Base-by-base conservation (phyloP, 306 rosid species). In the Pyrus bretschneideri region DNA sequence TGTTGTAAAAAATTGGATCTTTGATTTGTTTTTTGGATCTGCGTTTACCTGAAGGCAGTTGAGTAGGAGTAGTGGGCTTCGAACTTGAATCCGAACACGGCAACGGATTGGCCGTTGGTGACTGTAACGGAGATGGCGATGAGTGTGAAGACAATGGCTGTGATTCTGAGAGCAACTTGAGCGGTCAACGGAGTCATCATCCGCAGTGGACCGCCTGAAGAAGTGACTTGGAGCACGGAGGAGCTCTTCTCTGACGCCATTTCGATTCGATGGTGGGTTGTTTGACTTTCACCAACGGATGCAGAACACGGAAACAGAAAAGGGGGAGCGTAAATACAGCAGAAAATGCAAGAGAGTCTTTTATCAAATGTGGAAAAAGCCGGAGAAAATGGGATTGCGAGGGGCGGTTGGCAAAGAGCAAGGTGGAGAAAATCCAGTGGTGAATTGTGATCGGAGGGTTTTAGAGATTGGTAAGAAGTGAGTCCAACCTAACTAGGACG, bases 1-100 rank as follows among this genome's bases (percentile, higher is more conserved):
- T 49, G 54, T 49, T 14, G 54, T 49, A 5, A 14, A 63, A 63
- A 63, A 29, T 63, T 30, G 42, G 42, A 63, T 15, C 68, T 63
- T 63, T 63, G 22, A 63, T 22, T 9, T 59, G 14, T 23, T 22
- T 22, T 60, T 10, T 23, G 70, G 70, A 66, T 66, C 46, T 66
- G 68, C 63, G 62, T 14, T 80, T 86, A 91, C 97, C 68, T 88
- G 45, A 84, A 38, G 72, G 97, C 75, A 29, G 90, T 74, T 0
- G 93, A 81, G 82, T 89, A 84, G 71, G 84, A 79, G 55, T 83
- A 91, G 79, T 76, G 93, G 23, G 97, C 90, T 61, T 85, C 68
- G 77, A 86, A 68, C n/a, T 6, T 57, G 15, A 86, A 0, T 3
- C 75, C 3, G 64, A 88, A 85, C 25, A 88, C 2, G 35, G 51